A percentile compares a stretch with the other conserved stretches of the same genome.
These are phyloP conservation scores for Chaetoscypha palmicola DNA, from an alignment of 2,329 filamentous ascomycete genomes.

Conservation along the genomic window DNA sequence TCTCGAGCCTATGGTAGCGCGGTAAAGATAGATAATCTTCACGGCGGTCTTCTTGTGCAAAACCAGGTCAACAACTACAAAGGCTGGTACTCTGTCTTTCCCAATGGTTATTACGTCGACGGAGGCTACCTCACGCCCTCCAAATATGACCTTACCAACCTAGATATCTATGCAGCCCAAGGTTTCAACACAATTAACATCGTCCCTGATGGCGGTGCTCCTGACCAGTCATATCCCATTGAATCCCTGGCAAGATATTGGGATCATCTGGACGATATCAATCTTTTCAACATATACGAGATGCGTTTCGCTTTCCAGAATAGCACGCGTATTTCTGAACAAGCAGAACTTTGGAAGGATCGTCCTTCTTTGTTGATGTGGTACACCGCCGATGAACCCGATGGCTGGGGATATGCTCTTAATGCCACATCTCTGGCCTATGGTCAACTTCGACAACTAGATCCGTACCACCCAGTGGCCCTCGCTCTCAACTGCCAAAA, in stretches of 20 bases:
- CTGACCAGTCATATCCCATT: constrained; percentile 33
- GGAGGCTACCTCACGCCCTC: constrained; percentile 22
- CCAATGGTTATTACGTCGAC: constrained; percentile 39
- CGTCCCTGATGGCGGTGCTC: constrained; percentile 34
- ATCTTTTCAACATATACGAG: constrained; percentile 40
- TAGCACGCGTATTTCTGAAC: constrained; percentile 32
- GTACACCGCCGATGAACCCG: constrained; percentile 47
- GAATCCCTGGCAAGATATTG: constrained; percentile 34
- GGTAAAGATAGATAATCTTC: constrained; percentile 40
- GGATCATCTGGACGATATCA: constrained; percentile 36
- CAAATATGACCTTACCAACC: constrained; percentile 30
- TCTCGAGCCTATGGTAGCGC: constrained; percentile 38
- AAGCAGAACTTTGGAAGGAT: constrained; percentile 26
- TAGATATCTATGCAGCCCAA: constrained; percentile 34
- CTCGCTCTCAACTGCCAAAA: constrained; percentile 44
- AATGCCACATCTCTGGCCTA: constrained; percentile 38
- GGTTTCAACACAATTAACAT: constrained; percentile 41
- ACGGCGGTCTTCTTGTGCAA: constrained; percentile 38
- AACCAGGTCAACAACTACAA: constrained; percentile 28
- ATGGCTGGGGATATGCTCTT: constrained; percentile 32
- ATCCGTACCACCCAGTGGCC: constrained; percentile 44
- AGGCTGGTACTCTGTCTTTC: constrained; percentile 35
- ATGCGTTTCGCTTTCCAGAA: constrained; percentile 28
- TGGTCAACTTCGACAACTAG: constrained; percentile 36
- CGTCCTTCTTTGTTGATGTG: constrained; percentile 38